phyloP scores from a whole-genome alignment of 2,329 filamentous ascomycete genomes.

The Onygenales sp. region DNA sequence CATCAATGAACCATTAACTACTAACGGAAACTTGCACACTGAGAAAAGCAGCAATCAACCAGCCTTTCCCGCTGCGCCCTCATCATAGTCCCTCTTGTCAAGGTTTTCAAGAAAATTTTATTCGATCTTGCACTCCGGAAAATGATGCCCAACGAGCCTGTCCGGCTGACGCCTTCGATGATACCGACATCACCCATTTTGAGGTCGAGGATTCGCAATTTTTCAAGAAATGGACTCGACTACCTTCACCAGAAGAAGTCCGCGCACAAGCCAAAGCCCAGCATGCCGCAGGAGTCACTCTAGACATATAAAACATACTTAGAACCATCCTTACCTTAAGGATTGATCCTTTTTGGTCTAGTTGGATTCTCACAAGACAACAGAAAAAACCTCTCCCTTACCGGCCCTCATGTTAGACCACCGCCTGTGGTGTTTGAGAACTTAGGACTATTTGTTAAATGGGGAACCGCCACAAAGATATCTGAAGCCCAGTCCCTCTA shows the following conservation, averaged over 20 bases:
- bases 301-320: no score
- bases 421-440: conserved; percentile 16
- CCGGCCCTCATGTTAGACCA: conserved; percentile 7
- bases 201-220: neutral
- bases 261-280: neutral
- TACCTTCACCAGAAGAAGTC: conserved; percentile 1
- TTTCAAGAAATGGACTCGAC: neutral
- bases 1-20: no score
- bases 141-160: neutral
- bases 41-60: no score
- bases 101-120: no score
- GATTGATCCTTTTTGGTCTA: no score
- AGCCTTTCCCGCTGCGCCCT: no score
- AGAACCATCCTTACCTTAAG: no score
- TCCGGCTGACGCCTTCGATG: neutral
- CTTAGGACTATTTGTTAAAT: conserved; percentile 26
- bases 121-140: no score
- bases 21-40: no score
- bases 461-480: conserved; percentile 16
- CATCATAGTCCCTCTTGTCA: no score
- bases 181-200: neutral
- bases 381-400: neutral
- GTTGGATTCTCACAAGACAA: no score
- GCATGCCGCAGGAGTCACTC: neutral
- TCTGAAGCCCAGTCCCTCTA: conserved; percentile 25